phyloP scores from a whole-genome alignment of 2,329 filamentous ascomycete species.

The Diaporthe destruens region DNA sequence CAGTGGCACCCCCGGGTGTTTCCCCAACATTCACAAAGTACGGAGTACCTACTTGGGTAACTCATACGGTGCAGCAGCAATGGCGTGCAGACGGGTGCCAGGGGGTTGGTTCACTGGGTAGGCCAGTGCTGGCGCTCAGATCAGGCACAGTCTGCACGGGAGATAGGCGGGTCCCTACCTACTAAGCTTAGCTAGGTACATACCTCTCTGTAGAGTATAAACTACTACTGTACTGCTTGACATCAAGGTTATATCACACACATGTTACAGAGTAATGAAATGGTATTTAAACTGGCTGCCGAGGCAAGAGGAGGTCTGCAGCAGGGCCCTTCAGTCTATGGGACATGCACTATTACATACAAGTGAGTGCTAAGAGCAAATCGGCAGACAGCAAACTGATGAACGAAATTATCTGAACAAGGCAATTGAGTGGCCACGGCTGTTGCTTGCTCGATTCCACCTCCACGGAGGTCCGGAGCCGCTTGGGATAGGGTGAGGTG shows the following conservation, averaged over 20 bases:
- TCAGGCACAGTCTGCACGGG: not conserved
- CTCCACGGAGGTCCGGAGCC: slow-evolving; percentile 25
- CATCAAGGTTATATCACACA: slow-evolving; percentile 9
- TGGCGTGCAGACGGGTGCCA: too few relatives aligned
- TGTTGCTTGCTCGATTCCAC: not conserved
- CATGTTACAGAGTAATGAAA: not conserved
- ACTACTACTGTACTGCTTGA: too few relatives aligned
- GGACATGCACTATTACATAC: too few relatives aligned
- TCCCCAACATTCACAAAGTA: slow-evolving; percentile 11
- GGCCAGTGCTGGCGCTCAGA: slow-evolving; percentile 1
- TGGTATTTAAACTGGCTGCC: not conserved
- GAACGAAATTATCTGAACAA: too few relatives aligned
- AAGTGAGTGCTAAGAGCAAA: not conserved
- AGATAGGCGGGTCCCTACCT: not conserved
- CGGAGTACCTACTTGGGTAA: too few relatives aligned
- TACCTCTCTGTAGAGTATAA: not conserved
- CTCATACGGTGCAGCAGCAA: not conserved
- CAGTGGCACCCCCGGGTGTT: slow-evolving; percentile 16
- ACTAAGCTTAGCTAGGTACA: too few relatives aligned
- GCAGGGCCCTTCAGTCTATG: not conserved
- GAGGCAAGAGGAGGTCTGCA: too few relatives aligned
- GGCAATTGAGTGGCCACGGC: too few relatives aligned
- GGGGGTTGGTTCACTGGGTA: not conserved
- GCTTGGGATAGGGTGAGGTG: not conserved
- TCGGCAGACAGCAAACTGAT: not conserved